Evolutionary conservation across 305 asterid species (phyloP).

Genomic region (Fraxinus velutina): DNA sequence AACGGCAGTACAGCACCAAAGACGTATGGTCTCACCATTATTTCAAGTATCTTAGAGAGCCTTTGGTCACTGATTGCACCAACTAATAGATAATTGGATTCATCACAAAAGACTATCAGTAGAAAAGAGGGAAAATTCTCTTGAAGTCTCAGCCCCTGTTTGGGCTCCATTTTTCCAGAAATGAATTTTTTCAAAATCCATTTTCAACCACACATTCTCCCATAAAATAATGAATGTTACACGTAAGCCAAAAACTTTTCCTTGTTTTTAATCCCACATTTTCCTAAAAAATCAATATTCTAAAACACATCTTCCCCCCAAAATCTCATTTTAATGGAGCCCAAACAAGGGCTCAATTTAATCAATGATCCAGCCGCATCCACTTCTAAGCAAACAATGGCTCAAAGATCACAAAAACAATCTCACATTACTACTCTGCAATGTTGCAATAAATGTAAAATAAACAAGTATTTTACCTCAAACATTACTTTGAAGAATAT

Average conservation of each 20-base stretch:
- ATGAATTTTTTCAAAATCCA: neutral
- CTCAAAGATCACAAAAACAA: neutral
- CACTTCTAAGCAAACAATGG: neutral
- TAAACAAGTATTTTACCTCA: neutral
- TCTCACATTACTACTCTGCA: neutral
- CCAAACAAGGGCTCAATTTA: neutral
- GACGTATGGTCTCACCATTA: slow-evolving; percentile 1
- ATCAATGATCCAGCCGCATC: neutral
- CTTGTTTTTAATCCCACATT: neutral
- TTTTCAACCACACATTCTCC: neutral
- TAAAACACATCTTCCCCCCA: neutral
- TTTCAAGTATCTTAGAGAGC: neutral
- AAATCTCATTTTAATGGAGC: neutral
- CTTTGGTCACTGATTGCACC: slow-evolving; percentile 16
- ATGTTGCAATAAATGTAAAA: neutral
- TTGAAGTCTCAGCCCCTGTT: neutral
- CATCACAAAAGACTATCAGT: slow-evolving; percentile 7
- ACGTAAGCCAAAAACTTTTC: neutral
- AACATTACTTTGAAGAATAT: neutral
- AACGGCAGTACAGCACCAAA: neutral
- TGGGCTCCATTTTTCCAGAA: neutral
- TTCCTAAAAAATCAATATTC: neutral
- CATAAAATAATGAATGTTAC: neutral
- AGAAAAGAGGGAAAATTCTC: slow-evolving; percentile 12
- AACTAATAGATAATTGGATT: slow-evolving; percentile 10